These are phyloP conservation scores for Venturia asperata DNA, from an alignment of 2,329 filamentous ascomycete genomes.

Conservation along the genomic window DNA sequence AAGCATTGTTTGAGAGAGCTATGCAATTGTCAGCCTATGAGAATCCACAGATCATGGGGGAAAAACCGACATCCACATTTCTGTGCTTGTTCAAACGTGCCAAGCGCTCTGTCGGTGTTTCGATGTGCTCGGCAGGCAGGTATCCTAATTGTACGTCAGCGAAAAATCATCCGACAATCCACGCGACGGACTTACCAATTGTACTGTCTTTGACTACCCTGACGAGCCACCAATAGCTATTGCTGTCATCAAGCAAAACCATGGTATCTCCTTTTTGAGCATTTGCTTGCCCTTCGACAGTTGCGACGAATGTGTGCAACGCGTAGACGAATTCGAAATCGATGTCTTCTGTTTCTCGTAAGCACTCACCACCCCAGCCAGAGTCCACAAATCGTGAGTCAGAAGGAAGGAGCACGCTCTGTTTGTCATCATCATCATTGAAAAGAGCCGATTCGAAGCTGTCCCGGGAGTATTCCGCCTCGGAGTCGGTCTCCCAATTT, in stretches of 20 bases:
- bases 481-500: constrained; percentile 23
- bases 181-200: constrained; percentile 53
- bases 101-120: constrained; percentile 90
- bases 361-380: constrained; percentile 73
- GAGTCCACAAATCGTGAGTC: constrained; percentile 61
- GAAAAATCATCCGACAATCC: neutral
- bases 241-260: constrained; percentile 96
- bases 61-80: constrained; percentile 77
- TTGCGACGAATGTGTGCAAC: constrained; percentile 93
- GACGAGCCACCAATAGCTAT: constrained; percentile 99
- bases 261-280: constrained; percentile 98
- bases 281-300: constrained; percentile 96
- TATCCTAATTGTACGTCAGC: constrained; percentile 56
- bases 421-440: constrained; percentile 47
- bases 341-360: constrained; percentile 94
- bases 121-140: constrained; percentile 93
- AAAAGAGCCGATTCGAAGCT: constrained; percentile 11
- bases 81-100: constrained; percentile 94
- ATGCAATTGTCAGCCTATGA: constrained; percentile 12
- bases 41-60: neutral
- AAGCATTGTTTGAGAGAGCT: constrained; percentile 65
- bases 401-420: constrained; percentile 46
- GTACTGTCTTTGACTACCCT: constrained; percentile 95
- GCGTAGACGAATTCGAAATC: constrained; percentile 99
- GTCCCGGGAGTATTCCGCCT: constrained; percentile 32